phyloP scores from a whole-genome alignment of 768 basidiomycete species.

The Suillus discolor region DNA sequence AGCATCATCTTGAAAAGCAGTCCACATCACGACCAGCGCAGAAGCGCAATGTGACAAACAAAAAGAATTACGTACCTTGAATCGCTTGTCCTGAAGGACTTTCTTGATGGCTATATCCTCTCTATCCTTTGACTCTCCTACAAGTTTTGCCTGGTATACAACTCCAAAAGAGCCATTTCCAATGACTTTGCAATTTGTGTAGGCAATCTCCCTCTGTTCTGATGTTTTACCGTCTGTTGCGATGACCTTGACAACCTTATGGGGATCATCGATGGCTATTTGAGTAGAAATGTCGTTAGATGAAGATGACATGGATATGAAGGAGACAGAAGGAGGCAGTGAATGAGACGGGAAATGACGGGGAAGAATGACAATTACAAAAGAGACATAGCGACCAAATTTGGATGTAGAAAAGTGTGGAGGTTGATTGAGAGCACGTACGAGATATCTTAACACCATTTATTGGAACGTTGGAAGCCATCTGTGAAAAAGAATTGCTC shows the following conservation, averaged over 20 bases:
- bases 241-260: constrained; percentile 92
- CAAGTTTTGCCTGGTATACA: constrained; percentile 93
- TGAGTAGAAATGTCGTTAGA: constrained; percentile 27
- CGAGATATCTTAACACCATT: constrained; percentile 88
- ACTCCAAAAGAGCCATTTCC: constrained; percentile 99
- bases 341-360: constrained; percentile 35
- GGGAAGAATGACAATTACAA: constrained; percentile 15
- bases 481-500: constrained; percentile 33
- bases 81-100: constrained; percentile 99
- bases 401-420: constrained; percentile 25
- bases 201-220: constrained; percentile 83
- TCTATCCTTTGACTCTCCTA: constrained; percentile 57
- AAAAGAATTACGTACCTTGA: constrained; percentile 75
- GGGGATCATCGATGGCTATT: constrained; percentile 91
- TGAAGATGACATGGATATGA: constrained; percentile 29
- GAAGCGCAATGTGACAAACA: constrained; percentile 13
- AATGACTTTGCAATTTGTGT: constrained; percentile 97
- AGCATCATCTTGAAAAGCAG: constrained; percentile 13
- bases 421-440: constrained; percentile 44
- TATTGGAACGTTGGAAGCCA: constrained; percentile 80
- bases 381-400: constrained; percentile 29
- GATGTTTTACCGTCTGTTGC: constrained; percentile 95
- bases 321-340: constrained; percentile 35
- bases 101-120: constrained; percentile 99
- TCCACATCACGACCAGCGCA: background rate